Percentiles rank a stretch among this genome's conserved stretches.
Evolutionary conservation across 352 stramenopile genomes (phyloP).

Genomic region (Phytophthora constricta): DNA sequence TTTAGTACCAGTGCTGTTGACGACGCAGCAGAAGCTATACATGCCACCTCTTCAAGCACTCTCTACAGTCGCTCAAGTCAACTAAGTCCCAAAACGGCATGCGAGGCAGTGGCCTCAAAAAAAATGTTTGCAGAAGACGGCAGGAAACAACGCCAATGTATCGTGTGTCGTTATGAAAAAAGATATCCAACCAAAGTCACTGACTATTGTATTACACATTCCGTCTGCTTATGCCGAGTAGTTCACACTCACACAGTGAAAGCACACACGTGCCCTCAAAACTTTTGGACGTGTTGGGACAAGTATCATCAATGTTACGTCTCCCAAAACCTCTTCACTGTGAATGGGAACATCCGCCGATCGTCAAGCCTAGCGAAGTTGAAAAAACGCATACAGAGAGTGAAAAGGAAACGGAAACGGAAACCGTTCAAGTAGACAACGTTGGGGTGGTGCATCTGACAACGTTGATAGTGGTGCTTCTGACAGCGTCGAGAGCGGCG

Average conservation of each 20-base stretch:
- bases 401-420: background rate
- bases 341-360: slow-evolving; percentile 8
- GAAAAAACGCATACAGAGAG: background rate
- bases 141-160: background rate
- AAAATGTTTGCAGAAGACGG: slow-evolving; percentile 8
- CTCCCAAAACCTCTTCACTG: slow-evolving; percentile 5
- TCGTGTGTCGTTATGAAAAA: slow-evolving; percentile 14
- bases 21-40: no score
- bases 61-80: no score
- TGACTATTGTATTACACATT: slow-evolving; percentile 7
- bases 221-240: slow-evolving; percentile 9
- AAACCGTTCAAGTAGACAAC: background rate
- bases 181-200: slow-evolving; percentile 14
- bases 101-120: background rate
- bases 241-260: background rate
- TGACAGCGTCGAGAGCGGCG: no score
- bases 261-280: slow-evolving; percentile 3
- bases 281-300: slow-evolving; percentile 21
- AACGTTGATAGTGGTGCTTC: no score
- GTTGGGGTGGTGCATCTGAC: background rate
- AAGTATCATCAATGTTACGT: slow-evolving; percentile 15
- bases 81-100: no score
- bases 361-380: slow-evolving; percentile 7
- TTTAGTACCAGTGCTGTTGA: no score
- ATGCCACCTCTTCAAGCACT: no score